phyloP scores from a whole-genome alignment of 805 yeast species.

The Nakazawaea populi region DNA sequence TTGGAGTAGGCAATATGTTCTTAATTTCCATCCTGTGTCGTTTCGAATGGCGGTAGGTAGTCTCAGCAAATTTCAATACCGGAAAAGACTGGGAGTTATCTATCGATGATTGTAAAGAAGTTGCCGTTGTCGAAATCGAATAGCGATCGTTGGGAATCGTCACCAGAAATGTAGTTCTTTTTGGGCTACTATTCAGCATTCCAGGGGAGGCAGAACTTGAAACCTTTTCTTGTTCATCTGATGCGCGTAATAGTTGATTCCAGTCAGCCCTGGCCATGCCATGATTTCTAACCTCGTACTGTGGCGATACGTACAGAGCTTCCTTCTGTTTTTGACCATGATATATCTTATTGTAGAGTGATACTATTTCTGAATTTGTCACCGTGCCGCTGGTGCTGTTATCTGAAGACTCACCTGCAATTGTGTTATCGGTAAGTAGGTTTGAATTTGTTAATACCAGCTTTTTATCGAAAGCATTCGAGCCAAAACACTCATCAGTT shows the following conservation, averaged over 20 bases:
- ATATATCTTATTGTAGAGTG: background rate
- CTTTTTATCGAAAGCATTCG: background rate
- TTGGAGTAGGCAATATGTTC: conserved; percentile 6
- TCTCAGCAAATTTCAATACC: background rate
- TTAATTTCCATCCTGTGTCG: background rate
- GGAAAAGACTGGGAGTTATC: background rate
- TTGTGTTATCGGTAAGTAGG: background rate
- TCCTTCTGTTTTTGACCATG: background rate
- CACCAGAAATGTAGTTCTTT: background rate
- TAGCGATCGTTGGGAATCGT: background rate
- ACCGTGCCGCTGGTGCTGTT: background rate
- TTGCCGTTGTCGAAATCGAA: background rate
- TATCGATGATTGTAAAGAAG: too few species aligned
- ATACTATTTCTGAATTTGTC: background rate
- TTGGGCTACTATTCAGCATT: background rate
- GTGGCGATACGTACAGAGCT: background rate
- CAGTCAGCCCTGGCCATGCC: too few species aligned
- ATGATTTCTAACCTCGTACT: too few species aligned
- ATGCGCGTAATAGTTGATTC: too few species aligned
- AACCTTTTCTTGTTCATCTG: too few species aligned
- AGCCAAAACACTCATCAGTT: too few species aligned
- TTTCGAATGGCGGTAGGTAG: background rate
- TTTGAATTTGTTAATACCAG: background rate
- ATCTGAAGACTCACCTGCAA: background rate
- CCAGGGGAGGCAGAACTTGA: too few species aligned